Conservation (phyloP, 164 flowering plant genomes). For the Tinospora cordifolia region DNA sequence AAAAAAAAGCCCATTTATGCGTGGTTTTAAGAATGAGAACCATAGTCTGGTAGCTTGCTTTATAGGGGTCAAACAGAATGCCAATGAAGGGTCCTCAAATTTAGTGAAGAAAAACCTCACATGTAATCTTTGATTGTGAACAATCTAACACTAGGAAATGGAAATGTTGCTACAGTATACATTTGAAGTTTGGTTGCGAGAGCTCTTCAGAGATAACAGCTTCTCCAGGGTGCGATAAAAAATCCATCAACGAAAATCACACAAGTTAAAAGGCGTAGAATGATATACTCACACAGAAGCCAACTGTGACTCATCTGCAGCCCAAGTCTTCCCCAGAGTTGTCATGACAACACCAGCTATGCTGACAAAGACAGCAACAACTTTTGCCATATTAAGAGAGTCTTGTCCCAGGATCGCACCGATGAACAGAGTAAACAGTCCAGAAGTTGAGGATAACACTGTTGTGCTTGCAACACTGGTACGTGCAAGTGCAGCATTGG, state of each 20-base stretch:
- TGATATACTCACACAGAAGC: conserved; percentile 45
- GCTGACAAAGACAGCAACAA: conserved; percentile 89
- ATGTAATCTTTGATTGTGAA: not conserved
- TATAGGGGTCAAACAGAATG: too few species aligned
- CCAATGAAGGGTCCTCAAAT: too few species aligned
- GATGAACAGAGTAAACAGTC: conserved; percentile 91
- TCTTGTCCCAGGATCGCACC: conserved; percentile 87
- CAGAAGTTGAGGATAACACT: conserved; percentile 91
- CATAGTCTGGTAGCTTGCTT: too few species aligned
- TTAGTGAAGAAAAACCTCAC: too few species aligned
- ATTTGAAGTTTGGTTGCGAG: not conserved
- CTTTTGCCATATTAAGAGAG: conserved; percentile 67
- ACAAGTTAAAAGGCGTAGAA: not conserved
- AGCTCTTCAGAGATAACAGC: not conserved
- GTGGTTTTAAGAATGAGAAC: too few species aligned
- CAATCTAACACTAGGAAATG: not conserved
- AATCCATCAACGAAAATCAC: not conserved
- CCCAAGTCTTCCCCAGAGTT: conserved; percentile 97
- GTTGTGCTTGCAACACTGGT: conserved; percentile 99
- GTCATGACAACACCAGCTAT: conserved; percentile 98
- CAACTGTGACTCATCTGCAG: conserved; percentile 65
- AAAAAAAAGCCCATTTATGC: not conserved
- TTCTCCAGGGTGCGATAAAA: too few species aligned
- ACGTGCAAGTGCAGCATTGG: conserved; percentile 95
- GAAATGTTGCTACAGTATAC: not conserved